Evolutionary conservation across 139 green algal species (phyloP), one percentile per base, ranked within the genome.

Genomic region (Coelastrella sp.): DNA sequence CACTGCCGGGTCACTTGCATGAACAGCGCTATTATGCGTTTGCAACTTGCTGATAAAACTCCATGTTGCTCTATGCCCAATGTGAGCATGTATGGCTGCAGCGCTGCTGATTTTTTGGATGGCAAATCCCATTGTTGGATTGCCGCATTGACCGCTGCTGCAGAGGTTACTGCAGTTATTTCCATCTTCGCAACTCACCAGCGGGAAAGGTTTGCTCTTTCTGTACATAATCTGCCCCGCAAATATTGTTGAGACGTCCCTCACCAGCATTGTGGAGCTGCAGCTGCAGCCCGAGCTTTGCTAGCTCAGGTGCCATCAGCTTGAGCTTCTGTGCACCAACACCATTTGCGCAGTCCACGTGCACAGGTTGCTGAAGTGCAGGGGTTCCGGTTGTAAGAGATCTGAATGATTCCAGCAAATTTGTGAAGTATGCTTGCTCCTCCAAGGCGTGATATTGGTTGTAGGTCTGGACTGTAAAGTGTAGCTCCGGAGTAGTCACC

Each of bases 181-280:
- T 49, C 35, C 35, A 49, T 5, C 35, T 6, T 17, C 9, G 98
- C 97, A 63, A 92, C 90, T 65, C 63, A 82, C 25, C 58, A 91
- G 87, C 80, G 12, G 87, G 87, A n/a, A 76, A 73, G n/a, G n/a
- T 49, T 58, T 87, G 87, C 86, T 98, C 95, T 89, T 99, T 99
- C 92, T 99, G 97, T 63, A 99, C 96, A 78, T 95, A 98, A 92
- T 99, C 98, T 12, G 98, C 96, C 4, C 98, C 98, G 82, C 96
- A 98, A n/a, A 65, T 59, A 58, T 94, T 82, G 89, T 99, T 99
- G 58, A 99, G 94, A 72, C 9, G 82, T 1, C 87, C 74, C 56
- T 87, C 82, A 8, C 92, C 93, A 7, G 73, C 92, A 89, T 97
- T 97, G 63, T 91, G 89, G 27, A 96, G 78, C 79, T 88, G 65